Evolutionary conservation across 805 yeast species (phyloP).

Genomic region (Ogataea henricii): DNA sequence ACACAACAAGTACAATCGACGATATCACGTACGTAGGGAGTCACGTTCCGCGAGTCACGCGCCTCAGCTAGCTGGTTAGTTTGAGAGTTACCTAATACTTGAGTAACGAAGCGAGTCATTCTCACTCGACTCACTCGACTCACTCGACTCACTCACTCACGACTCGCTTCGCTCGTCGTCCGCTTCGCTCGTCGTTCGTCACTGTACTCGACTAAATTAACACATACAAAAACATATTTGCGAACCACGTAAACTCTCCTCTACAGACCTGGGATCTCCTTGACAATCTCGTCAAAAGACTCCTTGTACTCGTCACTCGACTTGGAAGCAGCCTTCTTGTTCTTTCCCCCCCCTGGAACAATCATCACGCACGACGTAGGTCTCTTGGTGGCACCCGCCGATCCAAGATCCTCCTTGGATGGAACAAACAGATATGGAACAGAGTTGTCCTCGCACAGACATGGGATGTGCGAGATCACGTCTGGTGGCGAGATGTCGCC

Average conservation of each 20-base stretch:
- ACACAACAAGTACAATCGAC: too few relatives aligned
- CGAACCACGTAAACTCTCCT: slow-evolving; percentile 1
- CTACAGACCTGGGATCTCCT: slow-evolving; percentile 67
- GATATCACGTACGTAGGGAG: too few relatives aligned
- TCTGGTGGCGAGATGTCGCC: slow-evolving; percentile 98
- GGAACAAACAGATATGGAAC: slow-evolving; percentile 95
- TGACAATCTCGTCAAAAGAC: slow-evolving; percentile 87
- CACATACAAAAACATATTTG: not conserved
- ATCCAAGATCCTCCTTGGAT: slow-evolving; percentile 96
- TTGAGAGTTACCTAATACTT: too few relatives aligned
- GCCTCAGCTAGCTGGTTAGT: too few relatives aligned
- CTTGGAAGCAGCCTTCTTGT: slow-evolving; percentile 71
- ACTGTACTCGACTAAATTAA: slow-evolving; percentile 1
- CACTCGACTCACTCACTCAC: too few relatives aligned
- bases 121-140: too few relatives aligned
- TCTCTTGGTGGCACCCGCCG: slow-evolving; percentile 99
- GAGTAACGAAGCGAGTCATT: too few relatives aligned
- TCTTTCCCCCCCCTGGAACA: slow-evolving; percentile 94
- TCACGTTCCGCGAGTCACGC: too few relatives aligned
- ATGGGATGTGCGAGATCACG: slow-evolving; percentile 96
- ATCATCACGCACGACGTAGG: slow-evolving; percentile 98
- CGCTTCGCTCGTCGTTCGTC: not conserved
- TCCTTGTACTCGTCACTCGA: slow-evolving; percentile 89
- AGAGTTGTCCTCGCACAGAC: slow-evolving; percentile 88
- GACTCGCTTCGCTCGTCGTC: too few relatives aligned